These are phyloP conservation scores for Moesziomyces sp. DNA, from an alignment of 1,284 basidiomycete genomes.

Conservation along the genomic window DNA sequence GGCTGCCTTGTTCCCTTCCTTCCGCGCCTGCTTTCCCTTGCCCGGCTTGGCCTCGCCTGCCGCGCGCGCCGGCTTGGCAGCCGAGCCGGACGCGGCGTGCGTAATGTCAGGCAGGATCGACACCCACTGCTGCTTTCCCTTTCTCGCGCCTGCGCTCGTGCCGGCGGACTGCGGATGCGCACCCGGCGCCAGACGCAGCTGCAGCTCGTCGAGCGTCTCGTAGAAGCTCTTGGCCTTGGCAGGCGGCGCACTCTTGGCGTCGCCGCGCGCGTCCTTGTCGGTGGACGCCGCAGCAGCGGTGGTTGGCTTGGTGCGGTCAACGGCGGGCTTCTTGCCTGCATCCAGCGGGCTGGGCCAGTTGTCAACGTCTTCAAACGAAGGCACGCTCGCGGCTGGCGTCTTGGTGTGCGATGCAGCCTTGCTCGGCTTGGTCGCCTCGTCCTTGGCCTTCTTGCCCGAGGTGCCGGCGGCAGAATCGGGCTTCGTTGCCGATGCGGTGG, in stretches of 20 bases:
- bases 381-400: conserved; percentile 6
- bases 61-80: conserved; percentile 6
- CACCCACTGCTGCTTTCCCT: conserved; percentile 57
- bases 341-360: conserved; percentile 50
- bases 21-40: conserved; percentile 19
- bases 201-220: conserved; percentile 46
- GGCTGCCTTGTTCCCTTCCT: conserved; percentile 14
- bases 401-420: conserved; percentile 9
- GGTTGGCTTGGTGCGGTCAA: conserved; percentile 7
- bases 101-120: conserved; percentile 54
- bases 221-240: conserved; percentile 28
- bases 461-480: not conserved
- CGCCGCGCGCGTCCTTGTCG: conserved; percentile 1
- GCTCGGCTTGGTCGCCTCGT: conserved; percentile 9
- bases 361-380: conserved; percentile 38
- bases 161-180: conserved; percentile 8
- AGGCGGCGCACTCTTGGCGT: conserved; percentile 1
- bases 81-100: conserved; percentile 6
- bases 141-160: conserved; percentile 17
- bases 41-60: conserved; percentile 9
- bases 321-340: conserved; percentile 29
- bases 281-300: not conserved
- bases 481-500: not conserved
- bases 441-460: conserved; percentile 8
- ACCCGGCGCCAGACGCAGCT: conserved; percentile 33